Percentiles rank a stretch among this genome's conserved stretches.
Evolutionary conservation across 169 alveolate genomes (phyloP).

Genomic region (Babesia gibsoni): DNA sequence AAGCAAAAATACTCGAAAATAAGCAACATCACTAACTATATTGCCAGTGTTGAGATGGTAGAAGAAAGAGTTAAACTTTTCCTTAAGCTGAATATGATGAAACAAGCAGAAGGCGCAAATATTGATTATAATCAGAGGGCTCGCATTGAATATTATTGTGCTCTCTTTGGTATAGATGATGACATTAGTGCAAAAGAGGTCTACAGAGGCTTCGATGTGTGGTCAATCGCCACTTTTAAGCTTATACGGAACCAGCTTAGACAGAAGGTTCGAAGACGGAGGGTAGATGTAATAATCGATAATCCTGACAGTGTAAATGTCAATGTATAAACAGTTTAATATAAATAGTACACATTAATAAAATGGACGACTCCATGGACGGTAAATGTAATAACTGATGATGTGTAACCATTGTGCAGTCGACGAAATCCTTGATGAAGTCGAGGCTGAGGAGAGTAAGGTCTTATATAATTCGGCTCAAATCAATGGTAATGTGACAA

Average conservation of each 20-base stretch:
- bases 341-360: not conserved
- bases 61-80: constrained; percentile 21
- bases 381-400: not conserved
- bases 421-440: constrained; percentile 23
- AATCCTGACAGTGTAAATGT: not conserved
- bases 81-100: constrained; percentile 8
- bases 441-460: not conserved
- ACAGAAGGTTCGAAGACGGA: not conserved
- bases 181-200: constrained; percentile 3
- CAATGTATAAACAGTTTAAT: not conserved
- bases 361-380: constrained; percentile 14
- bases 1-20: not conserved
- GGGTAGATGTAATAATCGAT: not conserved
- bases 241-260: not conserved
- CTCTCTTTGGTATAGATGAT: constrained; percentile 19
- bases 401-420: constrained; percentile 19
- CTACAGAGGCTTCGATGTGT: constrained; percentile 13
- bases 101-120: constrained; percentile 3
- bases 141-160: not conserved
- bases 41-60: constrained; percentile 22
- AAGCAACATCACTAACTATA: not conserved
- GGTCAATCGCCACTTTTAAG: constrained; percentile 1
- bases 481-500: not conserved
- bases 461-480: not conserved
- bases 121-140: not conserved